Conservation (phyloP, 208 protist genomes). For the Wallacemonas sp. region DNA sequence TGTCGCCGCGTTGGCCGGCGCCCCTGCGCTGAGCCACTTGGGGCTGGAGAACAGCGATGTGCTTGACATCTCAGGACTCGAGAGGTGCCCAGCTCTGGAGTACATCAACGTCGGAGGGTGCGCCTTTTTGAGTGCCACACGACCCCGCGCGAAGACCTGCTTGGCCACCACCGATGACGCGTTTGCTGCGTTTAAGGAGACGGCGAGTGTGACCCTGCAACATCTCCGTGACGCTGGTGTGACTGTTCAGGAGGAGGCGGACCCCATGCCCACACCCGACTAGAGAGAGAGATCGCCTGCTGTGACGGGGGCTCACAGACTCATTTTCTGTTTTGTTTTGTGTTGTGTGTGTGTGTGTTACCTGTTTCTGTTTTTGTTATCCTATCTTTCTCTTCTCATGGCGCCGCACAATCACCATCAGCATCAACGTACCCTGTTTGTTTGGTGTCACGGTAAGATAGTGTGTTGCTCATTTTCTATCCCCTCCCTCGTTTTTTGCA, state of each 20-base stretch:
- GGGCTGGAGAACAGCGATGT: constrained; percentile 7
- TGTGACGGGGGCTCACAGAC: too few relatives aligned
- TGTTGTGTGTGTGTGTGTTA: neutral
- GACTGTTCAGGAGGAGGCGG: neutral
- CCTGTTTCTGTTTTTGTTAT: neutral
- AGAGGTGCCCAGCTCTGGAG: neutral
- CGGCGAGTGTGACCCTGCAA: neutral
- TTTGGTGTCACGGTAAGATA: too few relatives aligned
- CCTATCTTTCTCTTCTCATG: neutral
- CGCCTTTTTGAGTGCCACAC: neutral
- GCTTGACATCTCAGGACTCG: neutral
- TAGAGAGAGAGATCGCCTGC: too few relatives aligned
- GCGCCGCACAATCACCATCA: neutral
- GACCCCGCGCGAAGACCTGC: neutral
- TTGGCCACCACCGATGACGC: constrained; percentile 1
- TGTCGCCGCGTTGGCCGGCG: neutral
- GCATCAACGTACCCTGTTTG: too few relatives aligned
- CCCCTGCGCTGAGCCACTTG: neutral
- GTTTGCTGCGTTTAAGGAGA: neutral
- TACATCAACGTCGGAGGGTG: constrained; percentile 2
- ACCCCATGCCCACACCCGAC: too few relatives aligned
- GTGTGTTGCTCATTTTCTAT: too few relatives aligned
- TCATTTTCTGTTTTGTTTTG: neutral
- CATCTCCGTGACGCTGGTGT: neutral
- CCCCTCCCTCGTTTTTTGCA: too few relatives aligned